A percentile compares a stretch with the other conserved stretches of the same genome.
These are phyloP conservation scores for Tribonema minus DNA, from an alignment of 108 stramenopile genomes.

Conservation along the genomic window DNA sequence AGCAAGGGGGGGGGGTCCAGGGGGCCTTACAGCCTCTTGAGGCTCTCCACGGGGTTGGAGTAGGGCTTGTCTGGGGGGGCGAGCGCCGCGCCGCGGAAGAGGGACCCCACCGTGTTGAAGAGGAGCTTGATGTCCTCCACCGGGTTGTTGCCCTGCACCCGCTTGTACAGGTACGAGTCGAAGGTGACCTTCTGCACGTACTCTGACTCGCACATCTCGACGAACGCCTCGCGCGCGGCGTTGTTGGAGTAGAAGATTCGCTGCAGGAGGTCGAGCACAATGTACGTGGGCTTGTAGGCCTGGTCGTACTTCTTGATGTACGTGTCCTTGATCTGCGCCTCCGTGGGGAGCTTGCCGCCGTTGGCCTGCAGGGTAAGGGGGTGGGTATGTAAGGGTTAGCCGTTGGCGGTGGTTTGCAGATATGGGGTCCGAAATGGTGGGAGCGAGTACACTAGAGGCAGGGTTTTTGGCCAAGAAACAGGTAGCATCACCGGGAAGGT, in stretches of 20 bases:
- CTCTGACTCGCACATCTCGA: slow-evolving; percentile 91
- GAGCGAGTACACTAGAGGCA: too few relatives aligned
- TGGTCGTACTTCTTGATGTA: slow-evolving; percentile 90
- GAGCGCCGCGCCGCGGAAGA: slow-evolving; percentile 86
- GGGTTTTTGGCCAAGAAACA: too few relatives aligned
- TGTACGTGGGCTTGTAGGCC: slow-evolving; percentile 90
- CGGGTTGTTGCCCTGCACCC: slow-evolving; percentile 93
- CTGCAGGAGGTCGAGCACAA: slow-evolving; percentile 89
- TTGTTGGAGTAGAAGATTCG: slow-evolving; percentile 91
- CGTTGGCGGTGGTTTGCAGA: too few relatives aligned
- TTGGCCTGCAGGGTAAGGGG: too few relatives aligned
- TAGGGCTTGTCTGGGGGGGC: slow-evolving; percentile 87
- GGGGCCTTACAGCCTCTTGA: slow-evolving; percentile 91
- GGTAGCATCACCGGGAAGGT: too few relatives aligned
- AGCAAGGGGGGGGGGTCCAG: too few relatives aligned
- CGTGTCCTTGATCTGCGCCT: slow-evolving; percentile 79
- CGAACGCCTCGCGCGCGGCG: slow-evolving; percentile 94
- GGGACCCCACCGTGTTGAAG: slow-evolving; percentile 85
- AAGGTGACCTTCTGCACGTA: slow-evolving; percentile 97
- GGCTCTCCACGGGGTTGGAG: slow-evolving; percentile 89
- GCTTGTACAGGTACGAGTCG: slow-evolving; percentile 97
- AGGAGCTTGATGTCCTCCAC: slow-evolving; percentile 93
- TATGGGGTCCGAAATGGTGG: too few relatives aligned
- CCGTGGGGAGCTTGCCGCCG: slow-evolving; percentile 79
- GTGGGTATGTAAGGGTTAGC: too few relatives aligned